phyloP scores from a whole-genome alignment of 148 eudicot species.

The Dianthus caryophyllus region DNA sequence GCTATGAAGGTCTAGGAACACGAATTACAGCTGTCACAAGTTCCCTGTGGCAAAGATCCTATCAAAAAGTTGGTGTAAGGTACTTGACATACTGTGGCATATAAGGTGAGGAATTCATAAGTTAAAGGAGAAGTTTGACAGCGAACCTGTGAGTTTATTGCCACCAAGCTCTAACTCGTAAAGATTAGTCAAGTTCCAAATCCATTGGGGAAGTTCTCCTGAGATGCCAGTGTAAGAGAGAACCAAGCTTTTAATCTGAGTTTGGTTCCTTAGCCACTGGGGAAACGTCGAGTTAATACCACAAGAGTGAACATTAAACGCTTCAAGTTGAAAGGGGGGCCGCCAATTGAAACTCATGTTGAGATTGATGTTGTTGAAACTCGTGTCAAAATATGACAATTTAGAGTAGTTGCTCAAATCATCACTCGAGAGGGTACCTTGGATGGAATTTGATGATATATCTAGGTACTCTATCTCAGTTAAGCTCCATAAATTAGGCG shows the following conservation, averaged over 20 bases:
- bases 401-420: not conserved
- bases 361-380: not conserved
- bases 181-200: not conserved
- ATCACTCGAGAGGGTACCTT: not conserved
- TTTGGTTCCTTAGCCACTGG: not conserved
- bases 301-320: not conserved
- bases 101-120: not conserved
- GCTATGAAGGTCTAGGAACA: too few species aligned
- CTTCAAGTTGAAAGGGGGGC: slow-evolving; percentile 12
- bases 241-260: not conserved
- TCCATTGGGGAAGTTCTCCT: slow-evolving; percentile 2
- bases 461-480: slow-evolving; percentile 2
- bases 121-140: not conserved
- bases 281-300: slow-evolving; percentile 2
- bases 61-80: not conserved
- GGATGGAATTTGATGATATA: slow-evolving; percentile 9
- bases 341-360: not conserved
- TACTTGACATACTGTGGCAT: not conserved
- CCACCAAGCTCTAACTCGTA: not conserved
- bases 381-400: not conserved
- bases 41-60: not conserved
- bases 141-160: slow-evolving; percentile 3
- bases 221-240: slow-evolving; percentile 6
- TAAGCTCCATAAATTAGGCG: not conserved
- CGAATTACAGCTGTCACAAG: not conserved